phyloP scores from a whole-genome alignment of 805 yeast species.

The Soucietia sequanensis region DNA sequence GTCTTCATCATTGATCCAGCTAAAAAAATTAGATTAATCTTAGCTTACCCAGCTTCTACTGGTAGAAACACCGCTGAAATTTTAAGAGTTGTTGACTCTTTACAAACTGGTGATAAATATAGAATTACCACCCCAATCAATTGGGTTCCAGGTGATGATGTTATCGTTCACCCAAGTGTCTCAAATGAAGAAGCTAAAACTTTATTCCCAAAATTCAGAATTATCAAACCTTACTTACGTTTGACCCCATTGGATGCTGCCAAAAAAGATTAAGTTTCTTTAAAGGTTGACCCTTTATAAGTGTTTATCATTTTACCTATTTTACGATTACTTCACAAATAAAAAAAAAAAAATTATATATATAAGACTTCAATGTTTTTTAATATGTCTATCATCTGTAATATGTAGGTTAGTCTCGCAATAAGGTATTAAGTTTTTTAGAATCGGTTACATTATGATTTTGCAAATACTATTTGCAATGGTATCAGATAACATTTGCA shows the following conservation, averaged over 20 bases:
- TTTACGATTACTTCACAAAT: no score
- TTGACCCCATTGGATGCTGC: conserved; percentile 44
- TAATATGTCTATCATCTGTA: no score
- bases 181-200: conserved; percentile 61
- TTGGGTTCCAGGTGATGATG: conserved; percentile 90
- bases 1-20: conserved; percentile 88
- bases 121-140: conserved; percentile 89
- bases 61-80: conserved; percentile 96
- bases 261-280: no score
- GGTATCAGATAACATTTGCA: no score
- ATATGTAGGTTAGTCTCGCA: no score
- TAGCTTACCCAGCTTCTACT: conserved; percentile 90
- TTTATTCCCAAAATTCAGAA: conserved; percentile 83
- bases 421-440: no score
- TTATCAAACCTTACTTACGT: conserved; percentile 89
- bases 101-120: conserved; percentile 79
- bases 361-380: no score
- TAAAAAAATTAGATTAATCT: conserved; percentile 81
- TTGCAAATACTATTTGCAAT: no score
- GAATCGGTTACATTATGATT: no score
- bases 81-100: conserved; percentile 83
- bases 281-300: no score
- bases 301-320: no score
- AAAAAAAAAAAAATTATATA: no score
- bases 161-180: conserved; percentile 85